phyloP scores from a whole-genome alignment of 108 stramenopile genomes.

The Skeletonema costatum region DNA sequence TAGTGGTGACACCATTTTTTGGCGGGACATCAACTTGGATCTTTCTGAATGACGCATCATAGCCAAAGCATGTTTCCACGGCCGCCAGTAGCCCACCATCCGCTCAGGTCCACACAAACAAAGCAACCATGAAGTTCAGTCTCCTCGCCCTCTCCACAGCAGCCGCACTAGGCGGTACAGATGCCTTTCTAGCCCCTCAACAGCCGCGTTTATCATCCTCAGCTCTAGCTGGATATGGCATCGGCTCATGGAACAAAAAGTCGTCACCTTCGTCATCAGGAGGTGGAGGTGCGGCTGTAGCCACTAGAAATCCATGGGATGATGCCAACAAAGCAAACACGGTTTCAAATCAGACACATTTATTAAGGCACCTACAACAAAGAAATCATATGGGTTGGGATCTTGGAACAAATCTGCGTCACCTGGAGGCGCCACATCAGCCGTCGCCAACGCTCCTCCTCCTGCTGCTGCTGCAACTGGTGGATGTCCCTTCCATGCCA shows the following conservation, averaged over 20 bases:
- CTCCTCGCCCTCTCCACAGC: slow-evolving; percentile 19
- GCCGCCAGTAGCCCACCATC: too few relatives aligned
- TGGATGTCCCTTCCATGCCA: slow-evolving; percentile 1
- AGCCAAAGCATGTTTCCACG: too few relatives aligned
- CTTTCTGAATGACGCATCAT: too few relatives aligned
- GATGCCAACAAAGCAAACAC: not conserved
- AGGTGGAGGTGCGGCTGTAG: slow-evolving; percentile 13
- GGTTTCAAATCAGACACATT: not conserved
- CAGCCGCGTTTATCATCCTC: not conserved
- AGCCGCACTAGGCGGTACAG: slow-evolving; percentile 9
- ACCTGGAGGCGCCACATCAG: slow-evolving; percentile 23
- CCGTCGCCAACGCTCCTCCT: not conserved
- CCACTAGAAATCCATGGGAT: slow-evolving; percentile 3
- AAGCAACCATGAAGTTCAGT: slow-evolving; percentile 20
- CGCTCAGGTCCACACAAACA: not conserved
- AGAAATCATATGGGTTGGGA: not conserved
- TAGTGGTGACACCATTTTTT: too few relatives aligned
- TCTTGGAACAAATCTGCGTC: slow-evolving; percentile 3
- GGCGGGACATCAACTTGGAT: too few relatives aligned
- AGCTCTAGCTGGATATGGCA: not conserved
- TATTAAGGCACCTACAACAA: not conserved
- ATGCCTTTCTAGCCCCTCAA: slow-evolving; percentile 12
- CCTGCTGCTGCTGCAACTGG: not conserved
- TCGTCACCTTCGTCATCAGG: not conserved
- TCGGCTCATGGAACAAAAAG: not conserved